These are phyloP conservation scores for Phalaenopsis equestris DNA, from an alignment of 106 monocot species.

Conservation along the genomic window DNA sequence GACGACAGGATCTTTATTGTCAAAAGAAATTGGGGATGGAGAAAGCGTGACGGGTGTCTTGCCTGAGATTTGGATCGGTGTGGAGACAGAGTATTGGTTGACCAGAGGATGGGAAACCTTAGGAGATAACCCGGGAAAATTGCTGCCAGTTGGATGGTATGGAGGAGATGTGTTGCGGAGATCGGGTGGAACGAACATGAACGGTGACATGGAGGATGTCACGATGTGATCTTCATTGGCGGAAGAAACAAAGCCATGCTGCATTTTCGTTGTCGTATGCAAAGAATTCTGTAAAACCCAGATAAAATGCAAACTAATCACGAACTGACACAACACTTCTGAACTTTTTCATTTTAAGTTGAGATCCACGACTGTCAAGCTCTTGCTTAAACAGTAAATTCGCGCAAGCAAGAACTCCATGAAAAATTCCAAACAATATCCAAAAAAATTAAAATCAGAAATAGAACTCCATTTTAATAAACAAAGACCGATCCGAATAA, in stretches of 20 bases:
- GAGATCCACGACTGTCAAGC: neutral
- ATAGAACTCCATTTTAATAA: neutral
- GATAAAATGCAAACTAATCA: neutral
- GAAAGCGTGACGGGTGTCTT: conserved; percentile 18
- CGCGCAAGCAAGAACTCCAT: neutral
- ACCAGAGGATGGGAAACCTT: conserved; percentile 3
- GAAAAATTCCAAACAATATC: neutral
- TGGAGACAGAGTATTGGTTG: neutral
- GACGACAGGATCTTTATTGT: conserved; percentile 15
- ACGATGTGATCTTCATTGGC: conserved; percentile 5
- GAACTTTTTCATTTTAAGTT: neutral
- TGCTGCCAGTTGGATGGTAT: conserved; percentile 16
- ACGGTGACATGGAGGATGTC: neutral
- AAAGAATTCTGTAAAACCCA: neutral
- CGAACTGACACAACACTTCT: neutral
- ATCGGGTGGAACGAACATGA: conserved; percentile 8
- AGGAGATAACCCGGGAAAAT: conserved; percentile 26
- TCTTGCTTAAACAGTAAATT: neutral
- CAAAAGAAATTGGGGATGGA: conserved; percentile 33
- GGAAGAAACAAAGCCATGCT: conserved; percentile 22
- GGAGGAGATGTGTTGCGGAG: conserved; percentile 10
- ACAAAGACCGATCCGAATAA: neutral
- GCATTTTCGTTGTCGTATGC: conserved; percentile 9
- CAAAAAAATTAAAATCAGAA: neutral
- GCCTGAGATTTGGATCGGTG: neutral